Percentiles rank a stretch among this genome's conserved stretches.
Evolutionary conservation across 345 rosid species (phyloP).

Genomic region (Gynandropsis gynandra): DNA sequence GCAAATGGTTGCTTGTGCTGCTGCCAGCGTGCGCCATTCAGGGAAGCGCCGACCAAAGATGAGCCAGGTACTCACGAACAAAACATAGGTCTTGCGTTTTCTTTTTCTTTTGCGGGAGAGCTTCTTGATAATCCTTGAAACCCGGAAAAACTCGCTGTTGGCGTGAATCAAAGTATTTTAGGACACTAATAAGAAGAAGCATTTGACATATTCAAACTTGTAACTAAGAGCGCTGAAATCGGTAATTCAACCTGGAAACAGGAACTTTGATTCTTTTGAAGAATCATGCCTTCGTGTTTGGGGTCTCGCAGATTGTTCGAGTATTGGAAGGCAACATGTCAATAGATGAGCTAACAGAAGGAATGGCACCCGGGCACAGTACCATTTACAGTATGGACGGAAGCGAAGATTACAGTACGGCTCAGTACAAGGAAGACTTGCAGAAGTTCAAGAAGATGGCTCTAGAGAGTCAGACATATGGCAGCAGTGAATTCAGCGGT

Average conservation of each 20-base stretch:
- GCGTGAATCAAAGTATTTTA: too few relatives aligned
- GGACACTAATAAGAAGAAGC: background rate
- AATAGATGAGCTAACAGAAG: constrained; percentile 52
- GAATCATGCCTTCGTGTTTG: constrained; percentile 1
- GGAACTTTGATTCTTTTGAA: too few relatives aligned
- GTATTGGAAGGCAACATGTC: constrained; percentile 73
- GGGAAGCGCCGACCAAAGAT: constrained; percentile 64
- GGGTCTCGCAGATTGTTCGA: constrained; percentile 54
- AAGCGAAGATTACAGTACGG: constrained; percentile 56
- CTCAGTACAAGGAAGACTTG: constrained; percentile 62
- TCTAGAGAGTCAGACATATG: constrained; percentile 49
- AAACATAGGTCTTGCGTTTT: background rate
- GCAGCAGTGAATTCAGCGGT: constrained; percentile 44
- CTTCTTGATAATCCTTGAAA: too few relatives aligned
- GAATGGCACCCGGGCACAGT: constrained; percentile 47
- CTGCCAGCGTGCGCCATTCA: constrained; percentile 71
- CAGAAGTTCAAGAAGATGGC: constrained; percentile 62
- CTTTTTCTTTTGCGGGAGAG: too few relatives aligned
- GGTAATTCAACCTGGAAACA: too few relatives aligned
- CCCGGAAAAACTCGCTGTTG: too few relatives aligned
- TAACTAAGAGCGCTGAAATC: too few relatives aligned
- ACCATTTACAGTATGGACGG: constrained; percentile 34
- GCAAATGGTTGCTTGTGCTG: constrained; percentile 72
- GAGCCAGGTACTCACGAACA: constrained; percentile 60
- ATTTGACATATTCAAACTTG: too few relatives aligned